These are phyloP conservation scores for Sarcocystis neurona DNA, from an alignment of 169 alveolate genomes.

Conservation along the genomic window DNA sequence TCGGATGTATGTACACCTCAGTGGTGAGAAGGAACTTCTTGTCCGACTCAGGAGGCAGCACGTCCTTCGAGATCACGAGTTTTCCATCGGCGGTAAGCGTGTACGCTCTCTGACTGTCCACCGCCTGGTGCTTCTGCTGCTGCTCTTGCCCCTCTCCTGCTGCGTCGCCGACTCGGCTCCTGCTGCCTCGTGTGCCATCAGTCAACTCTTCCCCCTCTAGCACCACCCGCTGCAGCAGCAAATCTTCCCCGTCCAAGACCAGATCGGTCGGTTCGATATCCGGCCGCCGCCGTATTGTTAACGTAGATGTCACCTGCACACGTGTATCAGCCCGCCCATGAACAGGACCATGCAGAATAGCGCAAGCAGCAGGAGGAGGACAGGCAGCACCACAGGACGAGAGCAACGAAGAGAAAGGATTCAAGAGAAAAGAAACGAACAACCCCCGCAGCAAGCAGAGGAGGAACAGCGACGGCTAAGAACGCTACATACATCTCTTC, in stretches of 20 bases:
- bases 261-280: conserved; percentile 78
- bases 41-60: conserved; percentile 66
- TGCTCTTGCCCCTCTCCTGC: neutral
- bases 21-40: conserved; percentile 70
- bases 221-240: conserved; percentile 76
- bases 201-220: conserved; percentile 76
- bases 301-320: conserved; percentile 45
- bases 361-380: too few species aligned
- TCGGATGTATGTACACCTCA: conserved; percentile 66
- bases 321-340: too few species aligned
- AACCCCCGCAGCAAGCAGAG: too few species aligned
- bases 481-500: too few species aligned
- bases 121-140: too few species aligned
- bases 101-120: conserved; percentile 65
- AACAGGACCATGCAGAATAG: too few species aligned
- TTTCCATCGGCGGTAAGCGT: conserved; percentile 65
- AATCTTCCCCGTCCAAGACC: conserved; percentile 86
- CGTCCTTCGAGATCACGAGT: conserved; percentile 56
- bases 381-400: too few species aligned
- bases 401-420: too few species aligned
- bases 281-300: conserved; percentile 26
- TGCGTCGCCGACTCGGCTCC: neutral
- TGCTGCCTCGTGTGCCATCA: conserved; percentile 51
- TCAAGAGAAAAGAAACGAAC: too few species aligned
- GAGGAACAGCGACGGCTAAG: too few species aligned